phyloP scores from a whole-genome alignment of 768 basidiomycete genomes.

The Naganishia vishniacii region DNA sequence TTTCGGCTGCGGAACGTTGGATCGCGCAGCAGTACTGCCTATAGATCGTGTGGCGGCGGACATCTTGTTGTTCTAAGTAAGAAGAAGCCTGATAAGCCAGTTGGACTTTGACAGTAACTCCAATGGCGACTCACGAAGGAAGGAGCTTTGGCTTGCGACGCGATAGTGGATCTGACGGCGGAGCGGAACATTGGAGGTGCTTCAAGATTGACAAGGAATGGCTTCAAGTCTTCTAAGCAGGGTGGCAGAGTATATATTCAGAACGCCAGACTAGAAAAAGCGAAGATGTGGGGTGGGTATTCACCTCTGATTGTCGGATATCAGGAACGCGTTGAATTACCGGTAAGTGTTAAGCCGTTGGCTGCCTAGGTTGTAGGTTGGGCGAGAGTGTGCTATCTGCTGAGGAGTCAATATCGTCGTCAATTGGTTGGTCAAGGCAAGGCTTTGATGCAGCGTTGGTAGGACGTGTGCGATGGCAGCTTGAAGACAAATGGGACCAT shows the following conservation, averaged over 20 bases:
- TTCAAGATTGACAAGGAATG: neutral
- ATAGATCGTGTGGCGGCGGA: neutral
- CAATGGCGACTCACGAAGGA: conserved; percentile 7
- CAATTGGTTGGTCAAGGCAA: too few species aligned
- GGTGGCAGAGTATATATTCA: conserved; percentile 7
- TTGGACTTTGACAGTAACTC: too few species aligned
- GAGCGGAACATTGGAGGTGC: conserved; percentile 14
- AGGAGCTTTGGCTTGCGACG: conserved; percentile 3
- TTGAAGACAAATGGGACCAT: too few species aligned
- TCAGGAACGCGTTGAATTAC: conserved; percentile 3
- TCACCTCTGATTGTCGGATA: neutral
- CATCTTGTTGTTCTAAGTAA: conserved; percentile 12
- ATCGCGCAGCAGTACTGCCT: conserved; percentile 12
- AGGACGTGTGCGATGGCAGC: too few species aligned
- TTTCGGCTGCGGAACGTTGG: neutral
- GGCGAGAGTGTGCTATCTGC: conserved; percentile 12
- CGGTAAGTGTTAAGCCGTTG: conserved; percentile 16
- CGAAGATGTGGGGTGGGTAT: neutral
- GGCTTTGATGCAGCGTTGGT: too few species aligned
- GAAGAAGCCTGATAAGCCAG: neutral
- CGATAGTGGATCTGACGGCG: conserved; percentile 15
- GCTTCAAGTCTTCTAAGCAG: neutral
- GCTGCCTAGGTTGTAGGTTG: too few species aligned
- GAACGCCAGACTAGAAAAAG: neutral
- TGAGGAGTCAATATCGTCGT: too few species aligned